A percentile compares a stretch with the other conserved stretches of the same genome.
These are phyloP conservation scores for Aureobasidium sp. DNA, from an alignment of 2,329 filamentous ascomycete genomes.

Conservation along the genomic window DNA sequence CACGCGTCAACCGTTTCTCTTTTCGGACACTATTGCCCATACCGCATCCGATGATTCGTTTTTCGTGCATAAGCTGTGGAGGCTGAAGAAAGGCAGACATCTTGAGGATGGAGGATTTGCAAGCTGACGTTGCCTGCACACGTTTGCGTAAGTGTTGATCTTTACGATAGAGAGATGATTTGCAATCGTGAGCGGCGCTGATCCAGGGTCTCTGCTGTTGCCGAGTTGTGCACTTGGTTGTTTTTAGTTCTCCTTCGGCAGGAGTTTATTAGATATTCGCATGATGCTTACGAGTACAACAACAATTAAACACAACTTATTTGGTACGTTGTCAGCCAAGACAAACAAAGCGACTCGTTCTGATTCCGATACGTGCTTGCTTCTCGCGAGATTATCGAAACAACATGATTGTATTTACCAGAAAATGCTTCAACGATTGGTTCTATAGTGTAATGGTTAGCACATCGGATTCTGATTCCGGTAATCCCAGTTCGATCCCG, in stretches of 20 bases:
- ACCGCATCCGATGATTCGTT: background rate
- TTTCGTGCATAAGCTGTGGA: background rate
- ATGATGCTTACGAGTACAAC: no score
- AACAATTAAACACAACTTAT: no score
- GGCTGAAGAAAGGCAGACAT: background rate
- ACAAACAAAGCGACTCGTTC: no score
- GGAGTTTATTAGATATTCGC: background rate
- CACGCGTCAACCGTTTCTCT: constrained; percentile 1
- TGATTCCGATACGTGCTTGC: no score
- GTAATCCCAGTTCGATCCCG: constrained; percentile 15
- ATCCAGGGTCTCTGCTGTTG: background rate
- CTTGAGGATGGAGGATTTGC: background rate
- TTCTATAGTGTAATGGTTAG: constrained; percentile 16
- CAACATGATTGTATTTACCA: background rate
- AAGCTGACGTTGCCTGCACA: constrained; percentile 6
- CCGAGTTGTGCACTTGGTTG: background rate
- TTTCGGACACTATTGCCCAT: background rate
- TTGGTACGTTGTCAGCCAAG: no score
- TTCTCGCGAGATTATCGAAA: no score
- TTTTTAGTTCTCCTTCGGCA: background rate
- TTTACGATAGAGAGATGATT: background rate
- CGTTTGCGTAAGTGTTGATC: constrained; percentile 5
- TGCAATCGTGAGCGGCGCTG: background rate
- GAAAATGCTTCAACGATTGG: background rate
- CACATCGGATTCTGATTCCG: constrained; percentile 15